Base-by-base conservation (phyloP, 2,329 filamentous ascomycete genomes). In the Podosphaera xanthii region DNA sequence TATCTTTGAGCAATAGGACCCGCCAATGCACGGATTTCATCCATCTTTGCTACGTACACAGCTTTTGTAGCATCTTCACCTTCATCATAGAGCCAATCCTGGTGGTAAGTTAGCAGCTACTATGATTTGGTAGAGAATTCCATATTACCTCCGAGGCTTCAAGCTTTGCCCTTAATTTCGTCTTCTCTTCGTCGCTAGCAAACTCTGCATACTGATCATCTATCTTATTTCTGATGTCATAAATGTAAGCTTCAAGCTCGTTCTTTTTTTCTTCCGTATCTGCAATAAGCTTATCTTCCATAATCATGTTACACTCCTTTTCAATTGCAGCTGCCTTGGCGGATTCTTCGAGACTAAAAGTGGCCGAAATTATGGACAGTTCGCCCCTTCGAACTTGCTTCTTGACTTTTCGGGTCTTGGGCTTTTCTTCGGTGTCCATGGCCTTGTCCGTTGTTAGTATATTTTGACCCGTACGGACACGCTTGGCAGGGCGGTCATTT, bases 261-360 rank as follows among this genome's bases (percentile, higher is more conserved):
- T 98, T 98, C 87, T 97, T 98, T 82, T 94, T 94, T 77, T 97
- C 89, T 71, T 97, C 92, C 44, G 92, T 98, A 72, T 97, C 92
- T 66, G 87, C 87, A 60, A 98, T 90, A 60, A 97, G 84, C 80
- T 97, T 98, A 76, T 98, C 92, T 73, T 96, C 89, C 82, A 94
- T 91, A 66, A 89, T 82, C 92, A 98, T 97, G 67, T 82, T 71
- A 65, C 83, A 79, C 75, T 98, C 92, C 72, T 84, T 83, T 79
- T 98, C 92, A 57, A 77, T 73, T 64, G 83, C 76, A n/a, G 76
- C 69, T 62, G 82, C 75, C 77, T 86, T 91, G 69, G 75, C 70
- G 14, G 76, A 66, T 57, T 80, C 72, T 62, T 95, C 89, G 60
- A 96, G 78, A 44, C 88, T 85, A 56, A 85, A 80, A 54, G 89